Percentiles rank a stretch among this genome's conserved stretches.
phyloP scores from a whole-genome alignment of 305 asterid genomes.

The Fraxinus velutina region DNA sequence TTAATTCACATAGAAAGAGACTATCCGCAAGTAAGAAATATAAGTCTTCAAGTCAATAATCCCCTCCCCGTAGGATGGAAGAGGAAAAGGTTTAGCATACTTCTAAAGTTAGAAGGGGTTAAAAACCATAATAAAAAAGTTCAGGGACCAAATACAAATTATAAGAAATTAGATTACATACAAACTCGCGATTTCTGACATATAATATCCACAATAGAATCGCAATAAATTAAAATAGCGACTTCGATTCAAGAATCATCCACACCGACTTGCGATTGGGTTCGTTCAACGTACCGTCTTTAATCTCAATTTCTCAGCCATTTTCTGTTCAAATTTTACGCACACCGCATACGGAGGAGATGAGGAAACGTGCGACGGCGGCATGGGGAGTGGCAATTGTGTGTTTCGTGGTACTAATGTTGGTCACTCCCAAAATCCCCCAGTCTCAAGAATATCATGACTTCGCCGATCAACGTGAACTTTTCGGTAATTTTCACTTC shows the following conservation, averaged over 20 bases:
- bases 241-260: not conserved
- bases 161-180: not conserved
- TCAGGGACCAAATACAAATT: not conserved
- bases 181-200: not conserved
- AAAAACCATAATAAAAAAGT: not conserved
- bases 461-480: slow-evolving; percentile 80
- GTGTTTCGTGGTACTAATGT: slow-evolving; percentile 71
- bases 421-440: slow-evolving; percentile 88
- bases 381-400: slow-evolving; percentile 72
- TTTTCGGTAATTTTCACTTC: slow-evolving; percentile 43
- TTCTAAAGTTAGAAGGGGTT: not conserved
- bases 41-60: not conserved
- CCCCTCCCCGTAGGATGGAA: not conserved
- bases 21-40: too few species aligned
- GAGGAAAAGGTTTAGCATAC: not conserved
- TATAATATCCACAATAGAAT: not conserved
- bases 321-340: not conserved
- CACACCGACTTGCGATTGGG: not conserved
- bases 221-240: not conserved
- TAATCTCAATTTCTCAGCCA: slow-evolving; percentile 4
- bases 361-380: slow-evolving; percentile 49
- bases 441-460: slow-evolving; percentile 86
- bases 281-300: not conserved
- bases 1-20: too few species aligned
- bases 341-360: slow-evolving; percentile 13